phyloP scores from a whole-genome alignment of 2,329 filamentous ascomycete genomes.

The Arthrobotrys entomopaga region DNA sequence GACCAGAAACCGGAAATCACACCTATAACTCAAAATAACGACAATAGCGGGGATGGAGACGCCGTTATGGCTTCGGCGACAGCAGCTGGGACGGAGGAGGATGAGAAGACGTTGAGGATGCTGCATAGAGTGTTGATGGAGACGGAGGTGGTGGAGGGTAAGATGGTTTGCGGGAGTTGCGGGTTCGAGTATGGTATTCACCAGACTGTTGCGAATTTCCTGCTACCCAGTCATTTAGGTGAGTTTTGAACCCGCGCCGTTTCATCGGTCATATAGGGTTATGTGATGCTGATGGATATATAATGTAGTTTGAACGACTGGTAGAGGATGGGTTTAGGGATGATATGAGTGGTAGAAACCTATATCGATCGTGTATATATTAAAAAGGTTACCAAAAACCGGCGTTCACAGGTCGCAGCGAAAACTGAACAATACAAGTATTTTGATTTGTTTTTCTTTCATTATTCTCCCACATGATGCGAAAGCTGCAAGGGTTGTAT shows the following conservation, averaged over 20 bases:
- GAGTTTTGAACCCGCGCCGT: no score
- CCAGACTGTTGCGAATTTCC: slow-evolving; percentile 95
- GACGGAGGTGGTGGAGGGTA: slow-evolving; percentile 88
- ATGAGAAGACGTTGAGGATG: slow-evolving; percentile 78
- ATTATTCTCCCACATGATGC: no score
- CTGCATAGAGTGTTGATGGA: slow-evolving; percentile 85
- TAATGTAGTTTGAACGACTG: no score
- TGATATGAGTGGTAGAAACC: no score
- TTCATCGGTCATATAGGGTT: neutral
- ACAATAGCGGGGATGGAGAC: slow-evolving; percentile 64
- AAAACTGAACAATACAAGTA: neutral
- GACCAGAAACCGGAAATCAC: slow-evolving; percentile 58
- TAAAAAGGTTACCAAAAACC: neutral
- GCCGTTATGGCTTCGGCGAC: slow-evolving; percentile 72
- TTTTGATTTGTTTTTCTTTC: neutral
- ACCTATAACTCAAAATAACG: neutral
- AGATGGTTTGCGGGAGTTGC: slow-evolving; percentile 88
- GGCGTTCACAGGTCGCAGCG: neutral
- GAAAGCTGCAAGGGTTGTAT: no score
- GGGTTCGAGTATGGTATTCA: slow-evolving; percentile 93
- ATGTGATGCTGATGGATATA: neutral
- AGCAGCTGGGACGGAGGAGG: slow-evolving; percentile 65
- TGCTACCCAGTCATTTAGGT: slow-evolving; percentile 88
- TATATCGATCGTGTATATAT: neutral
- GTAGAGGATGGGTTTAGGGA: no score